Evolutionary conservation across 441 rosid genomes (phyloP).

Genomic region (Geranium incanum): DNA sequence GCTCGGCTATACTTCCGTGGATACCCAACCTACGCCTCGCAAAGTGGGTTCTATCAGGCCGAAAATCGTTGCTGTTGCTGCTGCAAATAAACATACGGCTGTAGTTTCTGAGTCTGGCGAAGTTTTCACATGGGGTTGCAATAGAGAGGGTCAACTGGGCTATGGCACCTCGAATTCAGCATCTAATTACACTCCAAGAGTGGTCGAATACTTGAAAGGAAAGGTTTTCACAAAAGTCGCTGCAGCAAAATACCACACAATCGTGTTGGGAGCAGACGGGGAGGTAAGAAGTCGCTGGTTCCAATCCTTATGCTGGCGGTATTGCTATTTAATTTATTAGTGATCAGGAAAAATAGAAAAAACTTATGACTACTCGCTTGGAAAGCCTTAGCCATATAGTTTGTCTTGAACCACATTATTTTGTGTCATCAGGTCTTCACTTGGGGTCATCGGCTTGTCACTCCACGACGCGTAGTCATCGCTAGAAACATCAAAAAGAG

Average conservation of each 20-base stretch:
- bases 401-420: neutral
- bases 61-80: constrained; percentile 82
- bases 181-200: constrained; percentile 86
- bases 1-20: constrained; percentile 91
- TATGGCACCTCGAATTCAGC: constrained; percentile 98
- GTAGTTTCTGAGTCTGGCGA: constrained; percentile 90
- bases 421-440: constrained; percentile 52
- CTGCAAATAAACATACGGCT: constrained; percentile 93
- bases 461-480: constrained; percentile 73
- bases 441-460: constrained; percentile 97
- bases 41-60: constrained; percentile 73
- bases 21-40: constrained; percentile 95
- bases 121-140: constrained; percentile 98
- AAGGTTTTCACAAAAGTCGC: constrained; percentile 57
- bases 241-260: constrained; percentile 83
- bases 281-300: constrained; percentile 43
- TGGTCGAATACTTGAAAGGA: constrained; percentile 88
- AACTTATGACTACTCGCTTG: neutral
- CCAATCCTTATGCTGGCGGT: no score
- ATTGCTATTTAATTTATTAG: no score
- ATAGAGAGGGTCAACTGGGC: constrained; percentile 96
- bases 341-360: no score
- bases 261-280: constrained; percentile 75
- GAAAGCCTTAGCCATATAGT: neutral
- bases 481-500: constrained; percentile 72